Evolutionary conservation across 345 rosid species (phyloP), one percentile per base, ranked within the genome.

Genomic region (Anastatica hierochuntica): DNA sequence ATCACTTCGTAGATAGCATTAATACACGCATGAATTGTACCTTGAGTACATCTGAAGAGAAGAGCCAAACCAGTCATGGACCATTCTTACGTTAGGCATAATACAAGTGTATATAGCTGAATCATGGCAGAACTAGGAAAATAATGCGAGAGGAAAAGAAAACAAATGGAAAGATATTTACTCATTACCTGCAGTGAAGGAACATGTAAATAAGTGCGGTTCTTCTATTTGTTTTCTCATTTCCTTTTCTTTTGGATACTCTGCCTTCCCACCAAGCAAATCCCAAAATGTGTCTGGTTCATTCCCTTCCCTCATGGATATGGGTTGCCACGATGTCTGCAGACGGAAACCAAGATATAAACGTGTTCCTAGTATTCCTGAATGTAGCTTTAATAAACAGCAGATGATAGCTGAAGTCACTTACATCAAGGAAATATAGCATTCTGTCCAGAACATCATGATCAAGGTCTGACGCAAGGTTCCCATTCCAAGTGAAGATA

Each of bases 201-300:
- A 63, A 64, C 73, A 61, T 23, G 68, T 54, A 43, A 82, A 82
- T 56, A 84, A 63, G 66, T 72, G 80, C 10, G 88, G 84, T 72
- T 82, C 97, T 72, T 84, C 94, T 40, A 56, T 39, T 42, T 43
- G 61, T 58, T 72, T 72, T 48, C 58, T 70, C 33, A 60, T 66
- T 69, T 60, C 67, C 56, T 82, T 82, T 66, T 80, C 86, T 56
- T 62, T 79, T 23, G 90, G 76, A 70, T 88, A 77, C 56, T 88
- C 97, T 29, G 75, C 41, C 68, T 76, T 88, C 63, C 83, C 97
- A 43, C 90, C 97, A 49, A 88, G 83, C 38, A 76, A 67, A 67
- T 76, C 67, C 97, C 97, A 88, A 66, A 88, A 88, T 29, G 30
- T 61, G 40, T 82, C 90, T 12, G 88, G 76, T 80, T 88, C 97